Evolutionary conservation across 495 filamentous ascomycete genomes (phyloP), one percentile per base, ranked within the genome.

Genomic region (Bombardia bombarda): DNA sequence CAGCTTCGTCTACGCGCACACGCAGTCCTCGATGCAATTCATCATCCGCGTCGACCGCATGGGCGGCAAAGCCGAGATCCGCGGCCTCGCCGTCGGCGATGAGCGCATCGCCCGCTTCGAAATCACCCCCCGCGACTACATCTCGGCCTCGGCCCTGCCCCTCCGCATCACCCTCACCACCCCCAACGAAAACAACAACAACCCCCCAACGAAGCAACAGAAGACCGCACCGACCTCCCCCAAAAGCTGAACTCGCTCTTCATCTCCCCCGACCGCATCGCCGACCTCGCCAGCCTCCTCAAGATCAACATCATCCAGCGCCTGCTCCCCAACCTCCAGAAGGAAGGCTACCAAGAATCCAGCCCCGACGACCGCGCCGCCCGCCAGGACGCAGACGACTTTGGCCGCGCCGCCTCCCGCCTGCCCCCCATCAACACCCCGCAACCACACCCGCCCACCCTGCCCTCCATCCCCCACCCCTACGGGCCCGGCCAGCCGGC

Each of bases 21-120:
- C 77, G n/a, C 87, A 96, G 59, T 93, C 88, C 1, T 78, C 89
- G 12, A 85, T 92, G 71, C 73, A 83, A 47, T 97, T 83, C 56
- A 68, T 96, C 9, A 53, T 97, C 39, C 89, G 87, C 57, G 63
- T 90, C 49, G 84, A 80, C 63, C 80, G 90, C 12, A 70, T 97
- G 32, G 89, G 88, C 38, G 72, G 73, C 52, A 95, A 93, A 59
- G 83, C 82, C 17, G 82, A 95, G 35, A 71, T 95, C 40, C 78
- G 85, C 54, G 92, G 79, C 10, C 65, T 95, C 24, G 87, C 75
- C 7, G 55, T 87, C 20, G 84, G 83, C 23, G 84, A 89, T 56
- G 87, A 96, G 43, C 80, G 82, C 52, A 90, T 87, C 39, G 72
- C 77, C 38, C 78, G 80, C 13, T 80, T 92, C 57, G 89, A 95